These are phyloP conservation scores for Ambrosia artemisiifolia DNA, from an alignment of 129 eudicot species.

Conservation along the genomic window DNA sequence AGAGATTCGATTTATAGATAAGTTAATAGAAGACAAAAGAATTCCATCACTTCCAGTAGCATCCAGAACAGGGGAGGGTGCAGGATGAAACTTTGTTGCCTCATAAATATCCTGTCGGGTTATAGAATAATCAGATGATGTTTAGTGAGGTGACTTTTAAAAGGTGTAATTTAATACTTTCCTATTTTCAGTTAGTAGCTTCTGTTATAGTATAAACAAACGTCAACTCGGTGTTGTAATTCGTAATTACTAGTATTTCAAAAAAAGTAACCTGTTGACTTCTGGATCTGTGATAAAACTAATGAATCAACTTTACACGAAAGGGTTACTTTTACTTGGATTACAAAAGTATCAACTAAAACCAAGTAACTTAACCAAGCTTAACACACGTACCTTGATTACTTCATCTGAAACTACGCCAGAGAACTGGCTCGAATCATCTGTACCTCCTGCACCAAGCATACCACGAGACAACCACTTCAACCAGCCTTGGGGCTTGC, in stretches of 20 bases:
- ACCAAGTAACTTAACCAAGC: not conserved
- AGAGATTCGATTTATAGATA: constrained; percentile 49
- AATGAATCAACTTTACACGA: not conserved
- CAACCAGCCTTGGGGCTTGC: constrained; percentile 91
- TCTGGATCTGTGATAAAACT: not conserved
- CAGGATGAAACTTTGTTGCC: constrained; percentile 90
- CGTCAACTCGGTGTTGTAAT: not conserved
- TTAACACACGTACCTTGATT: constrained; percentile 55
- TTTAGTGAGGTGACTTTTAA: not conserved
- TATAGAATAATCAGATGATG: constrained; percentile 12
- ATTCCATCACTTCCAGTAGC: constrained; percentile 51
- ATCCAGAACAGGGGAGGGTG: constrained; percentile 43
- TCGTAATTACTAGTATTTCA: not conserved
- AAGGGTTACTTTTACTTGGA: not conserved
- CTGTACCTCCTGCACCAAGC: constrained; percentile 99
- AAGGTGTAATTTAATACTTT: not conserved
- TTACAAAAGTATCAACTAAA: not conserved
- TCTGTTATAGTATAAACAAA: not conserved
- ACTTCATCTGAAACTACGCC: constrained; percentile 98
- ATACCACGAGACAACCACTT: constrained; percentile 98
- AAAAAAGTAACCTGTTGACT: constrained; percentile 6
- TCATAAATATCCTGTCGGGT: constrained; percentile 84
- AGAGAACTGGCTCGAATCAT: constrained; percentile 86
- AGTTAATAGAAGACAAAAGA: constrained; percentile 52
- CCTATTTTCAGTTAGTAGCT: constrained; percentile 3